These are phyloP conservation scores for Nigrograna mackinnonii DNA, from an alignment of 2,329 filamentous ascomycete genomes.

Conservation along the genomic window DNA sequence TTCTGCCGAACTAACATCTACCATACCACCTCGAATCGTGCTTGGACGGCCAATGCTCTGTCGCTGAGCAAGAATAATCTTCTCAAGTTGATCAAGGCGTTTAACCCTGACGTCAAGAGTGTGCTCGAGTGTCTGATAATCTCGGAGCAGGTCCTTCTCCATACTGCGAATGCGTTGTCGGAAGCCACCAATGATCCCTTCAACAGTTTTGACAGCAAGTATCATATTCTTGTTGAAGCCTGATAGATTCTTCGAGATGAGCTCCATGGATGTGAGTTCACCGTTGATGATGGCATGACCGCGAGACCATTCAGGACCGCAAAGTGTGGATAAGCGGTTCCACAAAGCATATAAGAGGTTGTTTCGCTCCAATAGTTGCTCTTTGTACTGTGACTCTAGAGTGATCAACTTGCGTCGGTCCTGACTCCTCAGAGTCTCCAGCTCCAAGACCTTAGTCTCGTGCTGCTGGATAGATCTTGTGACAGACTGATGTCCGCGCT, in stretches of 20 bases:
- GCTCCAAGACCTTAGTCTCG: conserved; percentile 80
- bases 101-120: conserved; percentile 79
- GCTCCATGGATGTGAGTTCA: conserved; percentile 81
- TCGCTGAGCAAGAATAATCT: conserved; percentile 59
- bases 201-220: conserved; percentile 83
- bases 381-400: conserved; percentile 79
- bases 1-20: conserved; percentile 53
- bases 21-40: conserved; percentile 42
- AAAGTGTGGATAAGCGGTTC: conserved; percentile 84
- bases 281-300: conserved; percentile 88
- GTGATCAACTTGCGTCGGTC: conserved; percentile 77
- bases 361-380: conserved; percentile 89
- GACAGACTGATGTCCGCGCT: conserved; percentile 85
- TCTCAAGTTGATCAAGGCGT: conserved; percentile 85
- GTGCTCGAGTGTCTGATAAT: conserved; percentile 85
- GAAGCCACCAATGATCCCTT: conserved; percentile 77
- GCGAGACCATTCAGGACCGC: conserved; percentile 90
- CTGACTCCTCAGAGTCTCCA: conserved; percentile 77
- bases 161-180: conserved; percentile 78
- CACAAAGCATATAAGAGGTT: conserved; percentile 85
- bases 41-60: conserved; percentile 42
- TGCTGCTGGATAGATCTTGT: conserved; percentile 84
- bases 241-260: conserved; percentile 81
- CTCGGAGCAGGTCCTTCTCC: conserved; percentile 88
- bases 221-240: conserved; percentile 91